Percentiles rank a stretch among this genome's conserved stretches.
Evolutionary conservation across 495 filamentous ascomycete genomes (phyloP).

Genomic region (Ramalina peruviana): DNA sequence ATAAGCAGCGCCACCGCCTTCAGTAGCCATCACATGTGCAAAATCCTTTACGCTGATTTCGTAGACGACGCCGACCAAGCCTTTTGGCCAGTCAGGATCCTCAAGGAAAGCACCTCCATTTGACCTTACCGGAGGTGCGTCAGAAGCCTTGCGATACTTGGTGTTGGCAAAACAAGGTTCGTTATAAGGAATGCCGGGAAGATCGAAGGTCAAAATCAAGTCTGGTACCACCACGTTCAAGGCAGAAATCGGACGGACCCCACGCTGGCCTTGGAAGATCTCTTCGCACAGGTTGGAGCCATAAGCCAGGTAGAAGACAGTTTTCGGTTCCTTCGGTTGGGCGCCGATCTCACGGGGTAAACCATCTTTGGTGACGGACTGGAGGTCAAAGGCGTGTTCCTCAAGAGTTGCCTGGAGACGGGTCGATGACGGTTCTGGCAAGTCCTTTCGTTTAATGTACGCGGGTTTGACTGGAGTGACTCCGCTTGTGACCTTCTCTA

Average conservation of each 20-base stretch:
- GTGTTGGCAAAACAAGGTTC: slow-evolving; percentile 93
- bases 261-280: slow-evolving; percentile 61
- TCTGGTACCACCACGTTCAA: slow-evolving; percentile 68
- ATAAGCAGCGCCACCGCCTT: slow-evolving; percentile 75
- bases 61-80: slow-evolving; percentile 86
- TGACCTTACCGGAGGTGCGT: neutral
- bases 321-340: slow-evolving; percentile 20
- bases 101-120: neutral
- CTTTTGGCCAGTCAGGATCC: slow-evolving; percentile 46
- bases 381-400: slow-evolving; percentile 2
- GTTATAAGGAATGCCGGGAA: slow-evolving; percentile 70
- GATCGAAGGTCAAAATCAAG: slow-evolving; percentile 66
- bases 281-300: slow-evolving; percentile 73
- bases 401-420: slow-evolving; percentile 2
- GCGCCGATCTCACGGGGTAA: neutral
- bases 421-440: neutral
- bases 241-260: slow-evolving; percentile 64
- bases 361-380: neutral
- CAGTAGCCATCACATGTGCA: slow-evolving; percentile 72
- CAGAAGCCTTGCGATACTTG: slow-evolving; percentile 29
- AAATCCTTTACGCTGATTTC: slow-evolving; percentile 76
- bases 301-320: slow-evolving; percentile 85
- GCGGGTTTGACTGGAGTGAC: no score
- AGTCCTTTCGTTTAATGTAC: neutral
- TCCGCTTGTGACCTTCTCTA: neutral